Conservation (phyloP, 345 rosid species). For the Gossypium sturtianum region DNA sequence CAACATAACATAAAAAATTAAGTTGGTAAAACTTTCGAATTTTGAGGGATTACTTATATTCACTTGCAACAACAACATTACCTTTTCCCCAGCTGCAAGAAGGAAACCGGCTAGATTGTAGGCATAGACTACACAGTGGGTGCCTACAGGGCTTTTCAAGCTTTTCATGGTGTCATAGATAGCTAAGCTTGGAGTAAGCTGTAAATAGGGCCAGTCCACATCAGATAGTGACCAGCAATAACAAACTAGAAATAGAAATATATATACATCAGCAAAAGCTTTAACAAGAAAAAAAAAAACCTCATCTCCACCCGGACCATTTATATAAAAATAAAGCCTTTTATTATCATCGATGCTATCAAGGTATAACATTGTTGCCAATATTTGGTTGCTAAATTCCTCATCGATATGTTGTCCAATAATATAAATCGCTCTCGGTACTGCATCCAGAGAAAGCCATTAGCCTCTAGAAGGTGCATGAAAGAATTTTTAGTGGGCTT, state of each 20-base stretch:
- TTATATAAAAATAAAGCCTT: constrained; percentile 59
- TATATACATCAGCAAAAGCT: not conserved
- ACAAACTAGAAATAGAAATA: not conserved
- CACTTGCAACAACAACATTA: constrained; percentile 14
- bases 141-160: constrained; percentile 72
- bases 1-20: not conserved
- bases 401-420: constrained; percentile 68
- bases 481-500: not conserved
- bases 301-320: constrained; percentile 93
- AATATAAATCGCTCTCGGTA: constrained; percentile 80
- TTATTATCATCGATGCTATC: constrained; percentile 69
- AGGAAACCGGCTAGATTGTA: constrained; percentile 77
- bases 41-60: not conserved
- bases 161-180: constrained; percentile 82
- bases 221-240: not conserved
- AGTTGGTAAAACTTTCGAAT: not conserved
- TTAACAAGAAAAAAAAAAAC: constrained; percentile 19
- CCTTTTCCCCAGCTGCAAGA: constrained; percentile 89
- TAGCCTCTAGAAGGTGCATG: constrained; percentile 7
- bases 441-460: constrained; percentile 41
- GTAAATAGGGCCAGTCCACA: constrained; percentile 21
- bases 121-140: constrained; percentile 69
- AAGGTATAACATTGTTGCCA: constrained; percentile 90
- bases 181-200: constrained; percentile 80
- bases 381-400: constrained; percentile 81